Percentiles rank a stretch among this genome's conserved stretches.
These are phyloP conservation scores for Nephelium lappaceum DNA, from an alignment of 345 rosid genomes.

Conservation along the genomic window DNA sequence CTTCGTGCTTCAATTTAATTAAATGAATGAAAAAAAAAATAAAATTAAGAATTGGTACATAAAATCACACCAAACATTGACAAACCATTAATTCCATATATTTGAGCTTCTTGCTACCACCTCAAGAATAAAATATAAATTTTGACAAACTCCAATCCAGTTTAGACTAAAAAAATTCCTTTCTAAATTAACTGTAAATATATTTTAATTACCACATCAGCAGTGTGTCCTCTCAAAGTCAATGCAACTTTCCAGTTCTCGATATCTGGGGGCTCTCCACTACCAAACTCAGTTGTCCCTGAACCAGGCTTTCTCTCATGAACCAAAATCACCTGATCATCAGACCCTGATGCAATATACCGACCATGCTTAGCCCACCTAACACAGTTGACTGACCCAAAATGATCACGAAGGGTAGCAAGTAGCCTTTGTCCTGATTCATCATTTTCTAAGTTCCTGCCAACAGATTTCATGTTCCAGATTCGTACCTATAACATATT, in stretches of 20 bases:
- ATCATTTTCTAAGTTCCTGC: slow-evolving; percentile 54
- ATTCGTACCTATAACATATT: slow-evolving; percentile 70
- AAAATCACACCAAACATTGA: background rate
- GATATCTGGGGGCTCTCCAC: slow-evolving; percentile 96
- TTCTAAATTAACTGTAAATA: background rate
- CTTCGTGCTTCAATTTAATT: background rate
- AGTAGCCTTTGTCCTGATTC: slow-evolving; percentile 81
- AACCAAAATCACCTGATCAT: slow-evolving; percentile 87
- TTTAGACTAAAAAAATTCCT: background rate
- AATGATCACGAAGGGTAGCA: slow-evolving; percentile 96
- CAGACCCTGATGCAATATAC: slow-evolving; percentile 92
- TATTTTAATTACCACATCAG: slow-evolving; percentile 90
- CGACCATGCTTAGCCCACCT: slow-evolving; percentile 99
- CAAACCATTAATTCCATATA: background rate
- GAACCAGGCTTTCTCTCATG: slow-evolving; percentile 98
- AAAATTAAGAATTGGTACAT: background rate
- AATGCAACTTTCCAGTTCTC: slow-evolving; percentile 99
- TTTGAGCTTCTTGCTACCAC: background rate
- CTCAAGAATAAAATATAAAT: background rate
- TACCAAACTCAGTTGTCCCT: slow-evolving; percentile 96
- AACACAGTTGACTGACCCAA: slow-evolving; percentile 99
- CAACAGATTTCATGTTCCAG: slow-evolving; percentile 90
- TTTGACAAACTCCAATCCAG: background rate
- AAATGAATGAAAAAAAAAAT: background rate
- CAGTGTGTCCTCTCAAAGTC: slow-evolving; percentile 98